Base-by-base conservation (phyloP, 345 rosid genomes). In the Noccaea caerulescens region DNA sequence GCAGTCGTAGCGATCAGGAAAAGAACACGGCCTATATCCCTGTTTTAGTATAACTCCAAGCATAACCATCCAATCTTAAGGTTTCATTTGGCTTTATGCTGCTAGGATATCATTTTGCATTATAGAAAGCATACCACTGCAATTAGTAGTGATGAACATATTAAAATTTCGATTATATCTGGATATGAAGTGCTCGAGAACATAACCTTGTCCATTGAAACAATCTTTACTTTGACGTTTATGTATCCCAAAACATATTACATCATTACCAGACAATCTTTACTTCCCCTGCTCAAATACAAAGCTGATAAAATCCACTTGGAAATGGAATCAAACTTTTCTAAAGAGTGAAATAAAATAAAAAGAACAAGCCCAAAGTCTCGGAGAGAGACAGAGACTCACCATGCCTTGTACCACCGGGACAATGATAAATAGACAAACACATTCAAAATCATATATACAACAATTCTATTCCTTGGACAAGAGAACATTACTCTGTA, bases 361-460 rank as follows among this genome's bases (percentile, higher is more conserved):
- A 56, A 65, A 68, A 27, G 30, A 27, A 37, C 51, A 75, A 75
- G 6, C 63, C 0, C 64, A 68, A 45, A 68, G 33, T 36, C 58
- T 44, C 30, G 64, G 69, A 61, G 56, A 67, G 49, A 52, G 44
- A 33, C 10, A 60, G 73, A 74, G 78, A 68, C 58, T 59, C 36
- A 74, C 49, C 37, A 52, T 30, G 4, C 63, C 61, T 36, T 13
- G 34, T 3, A n/a, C 45, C 27, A 37, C 38, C 67, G 32, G 45
- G 33, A 51, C 47, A 75, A 53, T 54, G 37, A 43, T 68, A 68
- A 34, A 61, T 37, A 68, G 69, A 54, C 20, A 16, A 53, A 68
- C 56, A 67, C 42, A 51, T 67, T 60, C 69, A 74, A 33, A 20
- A 50, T 51, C 68, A 68, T 68, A 68, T 75, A 68, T 68, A 75